Percentiles rank a stretch among this genome's conserved stretches.
Conservation (phyloP, 1,284 basidiomycete genomes). For the Papiliotrema laurentii region DNA sequence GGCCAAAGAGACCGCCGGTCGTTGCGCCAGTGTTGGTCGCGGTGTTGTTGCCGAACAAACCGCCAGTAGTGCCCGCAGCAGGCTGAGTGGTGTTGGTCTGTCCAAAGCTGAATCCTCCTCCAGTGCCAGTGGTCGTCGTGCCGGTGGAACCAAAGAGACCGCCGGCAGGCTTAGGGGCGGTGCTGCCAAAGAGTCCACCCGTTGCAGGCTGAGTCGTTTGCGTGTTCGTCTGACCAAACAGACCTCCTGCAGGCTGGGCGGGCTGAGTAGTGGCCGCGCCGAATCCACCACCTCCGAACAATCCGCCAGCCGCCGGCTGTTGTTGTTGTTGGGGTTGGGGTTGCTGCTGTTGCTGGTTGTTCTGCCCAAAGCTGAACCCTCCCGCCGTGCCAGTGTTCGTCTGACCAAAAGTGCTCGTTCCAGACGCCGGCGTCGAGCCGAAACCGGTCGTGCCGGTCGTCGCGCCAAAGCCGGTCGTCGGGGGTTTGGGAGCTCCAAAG, state of each 20-base stretch:
- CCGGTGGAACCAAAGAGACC: constrained; percentile 53
- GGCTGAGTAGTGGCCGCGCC: constrained; percentile 14
- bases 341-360: constrained; percentile 46
- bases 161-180: constrained; percentile 30
- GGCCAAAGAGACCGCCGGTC: constrained; percentile 46
- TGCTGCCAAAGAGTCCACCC: constrained; percentile 24
- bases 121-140: constrained; percentile 8
- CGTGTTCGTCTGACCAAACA: constrained; percentile 40
- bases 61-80: constrained; percentile 12
- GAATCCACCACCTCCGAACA: constrained; percentile 44
- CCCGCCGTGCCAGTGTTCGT: constrained; percentile 34
- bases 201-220: constrained; percentile 35
- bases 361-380: constrained; percentile 49
- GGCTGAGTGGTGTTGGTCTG: constrained; percentile 15
- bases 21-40: constrained; percentile 8
- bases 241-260: constrained; percentile 24
- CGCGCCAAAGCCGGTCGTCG: constrained; percentile 23
- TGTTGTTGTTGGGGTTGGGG: no score
- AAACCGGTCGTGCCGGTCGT: constrained; percentile 29
- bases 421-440: constrained; percentile 10
- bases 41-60: constrained; percentile 31
- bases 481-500: constrained; percentile 44
- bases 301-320: constrained; percentile 34
- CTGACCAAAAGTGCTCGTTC: constrained; percentile 41
- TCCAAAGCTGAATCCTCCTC: neutral